Evolutionary conservation across 2,329 filamentous ascomycete species (phyloP), one percentile per base, ranked within the genome.

Genomic region (Neonectria neomacrospora): DNA sequence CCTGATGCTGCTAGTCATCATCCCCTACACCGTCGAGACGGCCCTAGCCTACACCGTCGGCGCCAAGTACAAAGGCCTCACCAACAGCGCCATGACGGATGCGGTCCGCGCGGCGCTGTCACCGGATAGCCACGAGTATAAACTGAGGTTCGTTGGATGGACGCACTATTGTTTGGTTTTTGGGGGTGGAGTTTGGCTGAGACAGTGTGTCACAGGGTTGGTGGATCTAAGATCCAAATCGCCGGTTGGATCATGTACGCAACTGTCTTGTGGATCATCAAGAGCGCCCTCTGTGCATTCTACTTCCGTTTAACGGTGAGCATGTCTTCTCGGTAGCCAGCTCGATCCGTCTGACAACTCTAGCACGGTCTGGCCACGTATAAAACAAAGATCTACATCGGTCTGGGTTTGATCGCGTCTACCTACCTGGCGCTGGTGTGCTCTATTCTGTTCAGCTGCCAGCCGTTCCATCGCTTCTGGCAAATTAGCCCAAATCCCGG

Each of bases 191-290:
- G 8, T 3, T 48, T n/a, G 7, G 41, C 59, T 70, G 56, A 67
- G 56, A 58, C 28, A 22, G 54, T 10, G 23, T 20, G 23, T 12
- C 79, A 44, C 75, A 69, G 84, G 16, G 79, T 85, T 12, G 79
- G 78, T 6, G 85, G 85, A 0, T 85, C 83, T 12, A 86, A 86
- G 71, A 81, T 82, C 0, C 84, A 87, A 58, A 72, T 88, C 10
- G 72, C 82, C 0, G 85, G 85, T 8, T 86, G 84, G 82, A 78
- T 79, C 5, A 72, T 82, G 20, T 87, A 87, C 57, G 80, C 80
- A 0, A 75, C 81, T 0, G 71, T 85, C 1, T 67, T 87, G 1
- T 87, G 85, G 85, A 65, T 81, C 6, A 69, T 87, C 63, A 88
- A 88, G 71, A 72, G 77, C 2, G 85, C 83, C 62, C 81, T 86